These are phyloP conservation scores for Nicotiana obtusifolia DNA, from an alignment of 257 asterid genomes.

Conservation along the genomic window DNA sequence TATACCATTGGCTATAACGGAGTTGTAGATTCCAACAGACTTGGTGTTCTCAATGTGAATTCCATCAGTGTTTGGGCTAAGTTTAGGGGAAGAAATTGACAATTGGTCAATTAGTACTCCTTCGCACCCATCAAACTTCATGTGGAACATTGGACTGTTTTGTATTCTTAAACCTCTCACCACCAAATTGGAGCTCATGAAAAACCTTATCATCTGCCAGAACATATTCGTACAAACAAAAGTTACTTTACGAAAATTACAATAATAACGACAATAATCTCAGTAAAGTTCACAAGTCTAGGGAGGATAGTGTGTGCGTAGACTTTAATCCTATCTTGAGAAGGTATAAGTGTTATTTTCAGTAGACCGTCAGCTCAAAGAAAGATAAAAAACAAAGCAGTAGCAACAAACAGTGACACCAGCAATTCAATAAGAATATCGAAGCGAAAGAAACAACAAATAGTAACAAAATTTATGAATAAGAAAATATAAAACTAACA, in stretches of 20 bases:
- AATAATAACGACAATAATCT: no score
- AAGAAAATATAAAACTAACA: no score
- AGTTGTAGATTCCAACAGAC: constrained; percentile 75
- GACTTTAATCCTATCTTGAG: no score
- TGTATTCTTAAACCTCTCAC: constrained; percentile 59
- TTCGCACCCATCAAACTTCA: constrained; percentile 84
- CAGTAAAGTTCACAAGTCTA: no score
- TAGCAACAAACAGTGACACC: no score
- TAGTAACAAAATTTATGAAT: no score
- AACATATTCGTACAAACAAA: neutral
- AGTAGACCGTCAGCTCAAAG: no score
- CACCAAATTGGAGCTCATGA: constrained; percentile 83
- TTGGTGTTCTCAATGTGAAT: constrained; percentile 78
- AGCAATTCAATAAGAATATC: no score
- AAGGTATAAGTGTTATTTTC: no score
- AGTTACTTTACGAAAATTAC: neutral
- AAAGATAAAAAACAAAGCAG: no score
- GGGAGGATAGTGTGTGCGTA: no score
- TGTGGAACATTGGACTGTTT: constrained; percentile 88
- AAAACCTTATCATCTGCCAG: constrained; percentile 74
- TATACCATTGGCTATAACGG: constrained; percentile 64
- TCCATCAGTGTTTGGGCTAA: constrained; percentile 95
- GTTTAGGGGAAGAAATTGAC: constrained; percentile 78
- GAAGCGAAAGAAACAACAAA: no score
- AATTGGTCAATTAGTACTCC: constrained; percentile 56